Conservation (phyloP, 179 eudicot species). For the Nepenthes alata region DNA sequence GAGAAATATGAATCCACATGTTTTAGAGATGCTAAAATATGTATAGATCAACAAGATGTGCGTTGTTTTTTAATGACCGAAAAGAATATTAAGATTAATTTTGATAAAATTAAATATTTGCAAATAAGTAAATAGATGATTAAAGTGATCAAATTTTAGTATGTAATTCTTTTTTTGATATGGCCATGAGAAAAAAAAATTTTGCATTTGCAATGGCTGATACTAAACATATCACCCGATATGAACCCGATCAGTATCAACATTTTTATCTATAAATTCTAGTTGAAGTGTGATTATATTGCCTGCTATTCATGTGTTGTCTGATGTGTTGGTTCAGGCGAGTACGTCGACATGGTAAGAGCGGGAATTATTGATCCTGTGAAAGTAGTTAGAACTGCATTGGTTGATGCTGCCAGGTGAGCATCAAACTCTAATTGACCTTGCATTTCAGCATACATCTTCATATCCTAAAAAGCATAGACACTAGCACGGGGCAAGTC, state of each 20-base stretch:
- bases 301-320: background rate
- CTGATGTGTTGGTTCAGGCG: constrained; percentile 27
- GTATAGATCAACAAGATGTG: too few species aligned
- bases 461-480: background rate
- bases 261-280: too few species aligned
- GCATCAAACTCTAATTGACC: background rate
- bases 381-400: constrained; percentile 83
- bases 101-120: too few species aligned
- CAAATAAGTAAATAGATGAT: too few species aligned
- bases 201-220: too few species aligned
- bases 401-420: constrained; percentile 94
- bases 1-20: too few species aligned
- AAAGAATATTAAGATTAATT: too few species aligned
- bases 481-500: background rate
- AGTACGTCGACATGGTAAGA: constrained; percentile 77
- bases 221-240: background rate
- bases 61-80: too few species aligned
- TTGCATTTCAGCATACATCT: background rate
- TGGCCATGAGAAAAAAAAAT: too few species aligned
- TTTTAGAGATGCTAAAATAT: too few species aligned
- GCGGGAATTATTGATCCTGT: constrained; percentile 90
- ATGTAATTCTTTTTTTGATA: too few species aligned
- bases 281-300: background rate
- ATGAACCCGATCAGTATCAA: background rate
- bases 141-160: too few species aligned